Percentiles rank a stretch among this genome's conserved stretches.
These are phyloP conservation scores for Pleurotus sapidus DNA, from an alignment of 768 basidiomycete genomes.

Conservation along the genomic window DNA sequence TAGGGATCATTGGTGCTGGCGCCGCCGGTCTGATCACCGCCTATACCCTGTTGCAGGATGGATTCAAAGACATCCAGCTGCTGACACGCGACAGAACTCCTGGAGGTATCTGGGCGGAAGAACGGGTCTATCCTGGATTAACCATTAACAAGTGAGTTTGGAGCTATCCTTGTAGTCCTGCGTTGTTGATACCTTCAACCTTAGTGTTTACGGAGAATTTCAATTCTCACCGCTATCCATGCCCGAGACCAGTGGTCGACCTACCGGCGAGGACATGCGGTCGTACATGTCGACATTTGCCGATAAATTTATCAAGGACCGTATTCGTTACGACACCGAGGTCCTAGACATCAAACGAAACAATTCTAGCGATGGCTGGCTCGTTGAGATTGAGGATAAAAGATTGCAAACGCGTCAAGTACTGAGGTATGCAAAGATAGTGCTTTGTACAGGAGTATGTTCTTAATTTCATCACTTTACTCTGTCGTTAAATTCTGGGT, in stretches of 20 bases:
- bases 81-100: slow-evolving; percentile 50
- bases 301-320: slow-evolving; percentile 39
- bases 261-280: slow-evolving; percentile 52
- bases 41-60: slow-evolving; percentile 52
- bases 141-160: slow-evolving; percentile 55
- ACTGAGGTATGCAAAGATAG: too few species aligned
- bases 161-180: neutral
- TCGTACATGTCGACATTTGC: slow-evolving; percentile 57
- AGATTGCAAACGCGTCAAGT: too few species aligned
- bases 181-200: neutral
- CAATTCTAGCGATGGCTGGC: too few species aligned
- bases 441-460: too few species aligned
- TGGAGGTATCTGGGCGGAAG: slow-evolving; percentile 61
- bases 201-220: slow-evolving; percentile 64
- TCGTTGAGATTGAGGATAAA: too few species aligned
- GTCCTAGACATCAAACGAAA: too few species aligned
- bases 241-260: slow-evolving; percentile 44
- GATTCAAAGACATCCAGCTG: slow-evolving; percentile 52
- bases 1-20: too few species aligned
- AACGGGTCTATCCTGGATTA: slow-evolving; percentile 54
- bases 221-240: slow-evolving; percentile 54
- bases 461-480: too few species aligned
- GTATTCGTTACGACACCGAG: too few species aligned
- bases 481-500: too few species aligned
- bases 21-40: slow-evolving; percentile 63